Percentiles rank a stretch among this genome's conserved stretches.
Evolutionary conservation across 139 green algal genomes (phyloP).

Genomic region (Pleodorina starrii): DNA sequence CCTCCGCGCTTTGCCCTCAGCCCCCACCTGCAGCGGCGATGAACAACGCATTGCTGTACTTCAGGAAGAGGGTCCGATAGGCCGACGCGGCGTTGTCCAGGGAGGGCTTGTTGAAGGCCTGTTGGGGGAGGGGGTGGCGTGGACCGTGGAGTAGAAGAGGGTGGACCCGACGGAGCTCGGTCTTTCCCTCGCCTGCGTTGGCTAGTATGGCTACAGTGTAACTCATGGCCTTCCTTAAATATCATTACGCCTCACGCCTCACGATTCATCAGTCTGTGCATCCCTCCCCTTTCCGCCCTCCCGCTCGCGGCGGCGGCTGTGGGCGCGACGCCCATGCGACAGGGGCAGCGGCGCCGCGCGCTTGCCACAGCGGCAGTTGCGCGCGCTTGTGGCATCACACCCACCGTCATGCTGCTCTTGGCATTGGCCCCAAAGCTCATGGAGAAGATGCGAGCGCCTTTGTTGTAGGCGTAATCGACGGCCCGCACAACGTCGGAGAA

Average conservation of each 20-base stretch:
- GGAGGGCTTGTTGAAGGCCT: background rate
- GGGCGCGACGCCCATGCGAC: too few species aligned
- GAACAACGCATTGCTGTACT: constrained; percentile 39
- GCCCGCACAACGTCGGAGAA: constrained; percentile 36
- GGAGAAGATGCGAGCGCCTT: constrained; percentile 44
- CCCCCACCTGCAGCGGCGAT: constrained; percentile 38
- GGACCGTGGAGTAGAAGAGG: background rate
- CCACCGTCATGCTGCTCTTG: background rate
- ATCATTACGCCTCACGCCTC: too few species aligned
- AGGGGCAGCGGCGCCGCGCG: too few species aligned
- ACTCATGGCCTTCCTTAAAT: too few species aligned
- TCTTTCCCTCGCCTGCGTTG: too few species aligned
- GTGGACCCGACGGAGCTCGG: background rate
- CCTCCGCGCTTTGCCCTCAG: too few species aligned
- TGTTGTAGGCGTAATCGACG: constrained; percentile 37
- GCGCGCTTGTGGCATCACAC: constrained; percentile 1
- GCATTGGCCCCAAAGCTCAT: constrained; percentile 45
- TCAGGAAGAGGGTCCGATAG: constrained; percentile 20
- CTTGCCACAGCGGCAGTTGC: too few species aligned
- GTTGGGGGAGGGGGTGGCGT: background rate
- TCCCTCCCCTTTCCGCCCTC: too few species aligned
- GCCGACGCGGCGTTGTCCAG: constrained; percentile 18
- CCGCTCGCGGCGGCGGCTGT: too few species aligned
- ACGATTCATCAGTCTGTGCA: too few species aligned
- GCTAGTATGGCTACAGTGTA: too few species aligned